Conservation (phyloP, 768 basidiomycete genomes). For the Leccinum disarticulatum region DNA sequence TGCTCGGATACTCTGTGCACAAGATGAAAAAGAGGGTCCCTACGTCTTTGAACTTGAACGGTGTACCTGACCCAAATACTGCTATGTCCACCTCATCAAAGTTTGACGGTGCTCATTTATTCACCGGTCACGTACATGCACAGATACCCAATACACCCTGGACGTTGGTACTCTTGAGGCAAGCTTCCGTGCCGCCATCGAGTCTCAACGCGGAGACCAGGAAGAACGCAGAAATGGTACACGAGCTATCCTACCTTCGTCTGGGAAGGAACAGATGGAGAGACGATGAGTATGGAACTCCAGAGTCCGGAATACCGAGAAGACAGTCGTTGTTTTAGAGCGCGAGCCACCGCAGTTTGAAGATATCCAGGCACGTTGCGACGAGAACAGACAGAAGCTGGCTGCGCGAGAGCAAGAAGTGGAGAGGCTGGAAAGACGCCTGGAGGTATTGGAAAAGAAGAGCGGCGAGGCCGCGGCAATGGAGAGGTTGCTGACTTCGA, state of each 20-base stretch:
- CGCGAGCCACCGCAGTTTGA: slow-evolving; percentile 52
- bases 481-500: slow-evolving; percentile 39
- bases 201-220: slow-evolving; percentile 56
- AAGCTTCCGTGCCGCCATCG: slow-evolving; percentile 60
- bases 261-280: slow-evolving; percentile 68
- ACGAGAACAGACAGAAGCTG: slow-evolving; percentile 40
- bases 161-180: slow-evolving; percentile 59
- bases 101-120: slow-evolving; percentile 83
- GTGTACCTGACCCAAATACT: slow-evolving; percentile 36
- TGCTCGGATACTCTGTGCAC: slow-evolving; percentile 70
- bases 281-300: slow-evolving; percentile 61
- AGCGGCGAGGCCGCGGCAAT: slow-evolving; percentile 43
- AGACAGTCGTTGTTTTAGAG: slow-evolving; percentile 58
- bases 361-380: slow-evolving; percentile 46
- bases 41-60: slow-evolving; percentile 22
- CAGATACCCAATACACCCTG: slow-evolving; percentile 47
- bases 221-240: slow-evolving; percentile 60
- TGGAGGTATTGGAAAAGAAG: slow-evolving; percentile 44
- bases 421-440: slow-evolving; percentile 39
- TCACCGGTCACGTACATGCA: slow-evolving; percentile 76
- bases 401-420: slow-evolving; percentile 38
- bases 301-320: slow-evolving; percentile 53
- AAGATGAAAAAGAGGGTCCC: slow-evolving; percentile 60
- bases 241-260: slow-evolving; percentile 59
- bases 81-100: slow-evolving; percentile 46